Base-by-base conservation (phyloP, 306 rosid species). In the Myrica gale region DNA sequence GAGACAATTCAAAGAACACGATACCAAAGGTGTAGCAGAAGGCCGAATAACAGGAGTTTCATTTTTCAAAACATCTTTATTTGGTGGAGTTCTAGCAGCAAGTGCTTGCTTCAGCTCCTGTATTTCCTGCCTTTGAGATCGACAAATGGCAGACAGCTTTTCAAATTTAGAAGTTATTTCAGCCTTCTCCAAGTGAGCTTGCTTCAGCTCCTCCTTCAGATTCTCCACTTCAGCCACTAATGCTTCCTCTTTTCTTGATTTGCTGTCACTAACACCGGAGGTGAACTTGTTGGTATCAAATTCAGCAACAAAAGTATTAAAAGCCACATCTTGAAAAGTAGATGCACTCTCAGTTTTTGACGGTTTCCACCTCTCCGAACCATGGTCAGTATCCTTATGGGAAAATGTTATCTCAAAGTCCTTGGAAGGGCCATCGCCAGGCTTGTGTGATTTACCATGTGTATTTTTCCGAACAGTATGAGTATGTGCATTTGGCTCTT, bases 71-170 rank as follows among this genome's bases (percentile, higher is more conserved):
- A 84, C 84, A 69, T 89, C 90, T 89, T 76, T 89, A 74, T 43
- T 81, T 26, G 96, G 92, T 7, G 97, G 91, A 83, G 84, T 84
- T 81, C 80, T 86, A 61, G 92, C 85, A 37, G 96, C 88, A 53
- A 92, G 85, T 70, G 87, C 84, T 83, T 92, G 97, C 89, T 89
- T 95, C 74, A 95, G 97, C 48, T 95, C 99, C 86, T 90, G 97
- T 50, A 95, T 72, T 84, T 95, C 97, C 81, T 88, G 99, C 87
- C 99, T 87, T 46, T 92, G 99, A 6, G 99, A 91, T 71, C 99
- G 89, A 73, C 99, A 95, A 70, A 95, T 95, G 46, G 97, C 92
- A 70, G 99, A 88, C 48, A 95, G 87, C 87, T 95, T 95, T 84
- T 95, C 99, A 74, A 80, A 95, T 84, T 95, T 95, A 9, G 93